Conservation (phyloP, 192 early-diverging fungal species). For the Gigaspora rosea region DNA sequence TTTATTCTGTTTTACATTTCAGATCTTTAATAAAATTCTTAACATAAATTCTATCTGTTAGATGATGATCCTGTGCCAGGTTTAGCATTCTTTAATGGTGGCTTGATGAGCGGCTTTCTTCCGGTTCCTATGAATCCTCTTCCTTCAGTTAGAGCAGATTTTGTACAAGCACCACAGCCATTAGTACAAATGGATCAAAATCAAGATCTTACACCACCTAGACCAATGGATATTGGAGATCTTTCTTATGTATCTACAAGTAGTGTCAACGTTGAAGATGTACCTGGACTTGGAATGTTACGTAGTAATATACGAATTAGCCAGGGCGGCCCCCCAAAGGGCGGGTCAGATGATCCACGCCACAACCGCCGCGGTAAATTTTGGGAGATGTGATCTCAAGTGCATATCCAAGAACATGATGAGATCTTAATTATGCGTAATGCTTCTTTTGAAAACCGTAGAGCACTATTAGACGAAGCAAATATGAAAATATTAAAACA, state of each 20-base stretch:
- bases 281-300: constrained; percentile 12
- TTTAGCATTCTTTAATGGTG: constrained; percentile 13
- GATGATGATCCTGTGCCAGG: not conserved
- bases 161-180: not conserved
- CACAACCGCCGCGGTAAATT: no score
- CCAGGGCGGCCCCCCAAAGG: not conserved
- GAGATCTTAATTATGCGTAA: no score
- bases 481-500: no score
- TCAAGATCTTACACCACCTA: not conserved
- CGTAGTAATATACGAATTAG: not conserved
- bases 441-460: no score
- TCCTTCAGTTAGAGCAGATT: not conserved
- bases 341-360: no score
- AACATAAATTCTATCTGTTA: not conserved
- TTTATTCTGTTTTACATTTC: not conserved
- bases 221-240: not conserved
- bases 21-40: not conserved
- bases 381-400: no score
- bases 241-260: not conserved
- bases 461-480: no score
- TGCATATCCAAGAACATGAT: no score
- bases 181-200: not conserved
- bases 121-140: constrained; percentile 1
- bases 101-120: not conserved
- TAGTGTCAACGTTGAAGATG: not conserved